phyloP scores from a whole-genome alignment of 257 asterid species.

The Penstemon eatonii region DNA sequence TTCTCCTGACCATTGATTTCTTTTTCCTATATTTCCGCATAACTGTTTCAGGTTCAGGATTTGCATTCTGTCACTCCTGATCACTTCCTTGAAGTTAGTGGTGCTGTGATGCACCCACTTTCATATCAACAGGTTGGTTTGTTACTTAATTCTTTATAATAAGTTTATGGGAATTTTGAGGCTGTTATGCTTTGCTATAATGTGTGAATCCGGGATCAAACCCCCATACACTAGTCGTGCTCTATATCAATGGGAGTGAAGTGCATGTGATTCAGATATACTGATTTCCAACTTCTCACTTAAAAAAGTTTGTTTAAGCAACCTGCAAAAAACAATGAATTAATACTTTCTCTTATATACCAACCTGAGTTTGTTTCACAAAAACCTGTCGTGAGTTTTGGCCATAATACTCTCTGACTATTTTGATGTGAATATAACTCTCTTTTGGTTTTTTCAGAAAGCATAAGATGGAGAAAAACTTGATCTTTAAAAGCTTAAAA shows the following conservation, averaged over 20 bases:
- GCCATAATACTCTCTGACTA: neutral
- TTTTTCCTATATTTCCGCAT: constrained; percentile 24
- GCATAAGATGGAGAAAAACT: neutral
- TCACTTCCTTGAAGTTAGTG: constrained; percentile 92
- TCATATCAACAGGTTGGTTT: constrained; percentile 95
- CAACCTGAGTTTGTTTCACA: constrained; percentile 1
- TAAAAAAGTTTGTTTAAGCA: neutral
- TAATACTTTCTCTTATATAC: neutral
- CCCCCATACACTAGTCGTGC: neutral
- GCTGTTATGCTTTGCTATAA: constrained; percentile 15
- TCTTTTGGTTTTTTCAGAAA: neutral
- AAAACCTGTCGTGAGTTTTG: neutral
- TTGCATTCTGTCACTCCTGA: constrained; percentile 88
- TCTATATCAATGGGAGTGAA: constrained; percentile 10
- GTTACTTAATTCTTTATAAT: constrained; percentile 9
- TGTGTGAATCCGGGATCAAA: constrained; percentile 1
- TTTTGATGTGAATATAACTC: neutral
- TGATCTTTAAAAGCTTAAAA: neutral
- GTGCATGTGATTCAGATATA: neutral
- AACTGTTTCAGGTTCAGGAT: constrained; percentile 87
- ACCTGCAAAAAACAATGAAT: neutral
- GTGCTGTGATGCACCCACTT: constrained; percentile 95
- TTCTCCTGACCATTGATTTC: neutral
- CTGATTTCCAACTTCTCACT: neutral
- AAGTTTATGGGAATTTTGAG: constrained; percentile 6